Evolutionary conservation across 2,329 filamentous ascomycete species (phyloP).

Genomic region (Ampelomyces quisqualis): DNA sequence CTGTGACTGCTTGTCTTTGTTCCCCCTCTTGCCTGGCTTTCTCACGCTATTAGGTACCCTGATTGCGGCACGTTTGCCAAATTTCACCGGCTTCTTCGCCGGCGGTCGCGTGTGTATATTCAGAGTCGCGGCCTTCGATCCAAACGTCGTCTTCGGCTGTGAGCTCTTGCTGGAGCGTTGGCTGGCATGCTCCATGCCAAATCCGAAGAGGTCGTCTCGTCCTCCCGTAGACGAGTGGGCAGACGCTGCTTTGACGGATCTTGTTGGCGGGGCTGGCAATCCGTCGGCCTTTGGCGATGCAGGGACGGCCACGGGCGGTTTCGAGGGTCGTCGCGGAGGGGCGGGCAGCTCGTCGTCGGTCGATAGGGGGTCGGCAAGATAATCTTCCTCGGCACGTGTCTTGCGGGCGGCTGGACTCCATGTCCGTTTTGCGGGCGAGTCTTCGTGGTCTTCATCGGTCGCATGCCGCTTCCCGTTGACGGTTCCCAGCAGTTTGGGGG

Average conservation of each 20-base stretch:
- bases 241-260: neutral
- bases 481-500: conserved; percentile 27
- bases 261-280: neutral
- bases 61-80: neutral
- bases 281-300: neutral
- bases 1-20: neutral
- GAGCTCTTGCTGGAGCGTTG: conserved; percentile 8
- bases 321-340: conserved; percentile 6
- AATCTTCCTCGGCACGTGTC: conserved; percentile 7
- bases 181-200: conserved; percentile 14
- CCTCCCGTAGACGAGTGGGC: no score
- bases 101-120: conserved; percentile 19
- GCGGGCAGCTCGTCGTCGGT: conserved; percentile 14
- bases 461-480: conserved; percentile 42
- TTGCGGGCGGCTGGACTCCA: neutral
- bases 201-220: conserved; percentile 2
- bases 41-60: conserved; percentile 5
- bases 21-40: neutral
- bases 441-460: conserved; percentile 40
- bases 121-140: conserved; percentile 1
- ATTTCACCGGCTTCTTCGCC: conserved; percentile 7
- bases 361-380: conserved; percentile 25
- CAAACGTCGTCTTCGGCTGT: conserved; percentile 4
- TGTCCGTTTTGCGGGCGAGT: conserved; percentile 8
- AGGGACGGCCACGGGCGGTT: no score